Evolutionary conservation across 306 rosid species (phyloP).

Genomic region (Vigna radiata): DNA sequence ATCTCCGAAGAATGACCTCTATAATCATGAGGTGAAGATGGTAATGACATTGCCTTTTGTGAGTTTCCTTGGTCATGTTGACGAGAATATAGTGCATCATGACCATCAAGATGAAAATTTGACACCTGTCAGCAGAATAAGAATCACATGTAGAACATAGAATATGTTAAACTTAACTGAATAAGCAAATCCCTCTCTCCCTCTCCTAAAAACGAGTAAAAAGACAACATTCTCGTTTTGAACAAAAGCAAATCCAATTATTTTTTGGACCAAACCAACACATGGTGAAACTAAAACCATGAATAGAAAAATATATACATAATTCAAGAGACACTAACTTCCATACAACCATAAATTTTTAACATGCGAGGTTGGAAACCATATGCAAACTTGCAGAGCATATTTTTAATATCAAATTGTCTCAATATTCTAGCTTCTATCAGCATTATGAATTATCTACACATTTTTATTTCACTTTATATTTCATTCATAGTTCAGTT

Average conservation of each 20-base stretch:
- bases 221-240: no score
- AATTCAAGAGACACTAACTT: slow-evolving; percentile 20
- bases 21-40: slow-evolving; percentile 92
- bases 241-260: slow-evolving; percentile 2
- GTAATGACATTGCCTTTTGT: slow-evolving; percentile 91
- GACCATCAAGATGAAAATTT: slow-evolving; percentile 53
- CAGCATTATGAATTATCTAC: not conserved
- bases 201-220: not conserved
- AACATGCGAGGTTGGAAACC: slow-evolving; percentile 9
- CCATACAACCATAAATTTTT: slow-evolving; percentile 17
- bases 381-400: not conserved
- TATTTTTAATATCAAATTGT: slow-evolving; percentile 2
- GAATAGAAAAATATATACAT: slow-evolving; percentile 5
- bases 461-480: not conserved
- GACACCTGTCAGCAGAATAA: slow-evolving; percentile 43
- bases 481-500: not conserved
- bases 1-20: slow-evolving; percentile 69
- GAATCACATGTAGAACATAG: slow-evolving; percentile 31
- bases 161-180: slow-evolving; percentile 30
- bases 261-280: slow-evolving; percentile 2
- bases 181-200: slow-evolving; percentile 4
- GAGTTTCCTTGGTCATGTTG: slow-evolving; percentile 61
- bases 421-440: not conserved
- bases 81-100: slow-evolving; percentile 50
- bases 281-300: not conserved